Percentiles rank a stretch among this genome's conserved stretches.
Evolutionary conservation across 2,329 filamentous ascomycete species (phyloP).

Genomic region (Orbilia brochopaga): DNA sequence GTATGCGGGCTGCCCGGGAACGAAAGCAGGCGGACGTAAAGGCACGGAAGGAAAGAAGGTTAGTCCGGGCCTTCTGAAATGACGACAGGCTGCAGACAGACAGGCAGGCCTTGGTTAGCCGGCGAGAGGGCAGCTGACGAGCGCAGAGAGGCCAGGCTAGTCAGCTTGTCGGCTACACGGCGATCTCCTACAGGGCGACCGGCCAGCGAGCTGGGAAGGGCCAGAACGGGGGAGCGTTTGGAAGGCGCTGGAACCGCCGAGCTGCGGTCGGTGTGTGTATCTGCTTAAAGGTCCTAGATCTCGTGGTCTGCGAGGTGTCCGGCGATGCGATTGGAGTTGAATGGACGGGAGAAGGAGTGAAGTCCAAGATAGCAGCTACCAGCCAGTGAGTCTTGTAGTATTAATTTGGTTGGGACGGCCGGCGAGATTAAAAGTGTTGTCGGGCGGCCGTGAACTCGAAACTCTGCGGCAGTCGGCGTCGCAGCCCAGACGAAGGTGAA

Average conservation of each 20-base stretch:
- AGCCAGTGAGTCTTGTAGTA: neutral
- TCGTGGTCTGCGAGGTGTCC: neutral
- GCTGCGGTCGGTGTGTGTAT: neutral
- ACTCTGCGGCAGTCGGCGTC: neutral
- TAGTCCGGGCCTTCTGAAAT: constrained; percentile 14
- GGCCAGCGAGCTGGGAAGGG: neutral
- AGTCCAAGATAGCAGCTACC: too few species aligned
- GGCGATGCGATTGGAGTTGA: neutral
- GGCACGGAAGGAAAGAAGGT: constrained; percentile 33
- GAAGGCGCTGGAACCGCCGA: constrained; percentile 6
- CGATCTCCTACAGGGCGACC: constrained; percentile 32
- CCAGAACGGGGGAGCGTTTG: constrained; percentile 11
- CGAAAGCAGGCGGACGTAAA: constrained; percentile 8
- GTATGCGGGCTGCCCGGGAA: constrained; percentile 6
- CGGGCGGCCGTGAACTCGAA: neutral
- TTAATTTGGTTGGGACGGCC: neutral
- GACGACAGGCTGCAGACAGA: constrained; percentile 49
- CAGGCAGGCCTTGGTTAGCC: constrained; percentile 40
- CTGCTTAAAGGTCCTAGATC: neutral
- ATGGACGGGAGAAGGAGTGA: neutral
- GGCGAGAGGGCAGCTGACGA: constrained; percentile 40
- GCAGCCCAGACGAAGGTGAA: neutral
- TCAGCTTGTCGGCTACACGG: constrained; percentile 24
- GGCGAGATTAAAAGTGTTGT: neutral
- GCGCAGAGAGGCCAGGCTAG: constrained; percentile 12